These are phyloP conservation scores for Leccinellum albellum DNA, from an alignment of 768 basidiomycete genomes.

Conservation along the genomic window DNA sequence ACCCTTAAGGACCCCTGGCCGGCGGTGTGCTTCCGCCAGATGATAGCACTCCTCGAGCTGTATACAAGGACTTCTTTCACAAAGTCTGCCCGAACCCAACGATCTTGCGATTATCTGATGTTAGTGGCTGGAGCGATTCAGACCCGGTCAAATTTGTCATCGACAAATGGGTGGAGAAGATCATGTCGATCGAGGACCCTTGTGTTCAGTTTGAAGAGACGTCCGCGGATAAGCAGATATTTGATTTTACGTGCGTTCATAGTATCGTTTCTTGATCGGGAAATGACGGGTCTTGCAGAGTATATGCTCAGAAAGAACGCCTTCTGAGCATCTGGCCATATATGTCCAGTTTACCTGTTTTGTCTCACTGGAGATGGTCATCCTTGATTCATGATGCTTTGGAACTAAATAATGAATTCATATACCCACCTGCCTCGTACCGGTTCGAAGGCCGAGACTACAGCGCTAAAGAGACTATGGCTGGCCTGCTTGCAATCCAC, in stretches of 20 bases:
- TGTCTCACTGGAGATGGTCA: slow-evolving; percentile 36
- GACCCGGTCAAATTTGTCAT: slow-evolving; percentile 30
- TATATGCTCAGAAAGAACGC: slow-evolving; percentile 28
- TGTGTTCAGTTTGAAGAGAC: slow-evolving; percentile 36
- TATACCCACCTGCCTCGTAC: slow-evolving; percentile 15
- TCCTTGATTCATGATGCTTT: slow-evolving; percentile 30
- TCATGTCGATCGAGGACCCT: slow-evolving; percentile 32
- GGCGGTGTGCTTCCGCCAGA: slow-evolving; percentile 34
- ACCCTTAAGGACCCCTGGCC: slow-evolving; percentile 33
- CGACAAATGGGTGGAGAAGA: slow-evolving; percentile 33
- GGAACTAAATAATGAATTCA: slow-evolving; percentile 13
- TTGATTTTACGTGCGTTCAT: slow-evolving; percentile 12
- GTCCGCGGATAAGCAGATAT: slow-evolving; percentile 16
- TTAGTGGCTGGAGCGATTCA: slow-evolving; percentile 17
- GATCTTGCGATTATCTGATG: slow-evolving; percentile 27
- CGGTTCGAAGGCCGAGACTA: slow-evolving; percentile 2
- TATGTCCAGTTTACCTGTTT: slow-evolving; percentile 30
- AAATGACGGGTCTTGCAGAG: slow-evolving; percentile 17
- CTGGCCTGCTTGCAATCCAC: slow-evolving; percentile 45
- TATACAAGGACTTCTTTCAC: slow-evolving; percentile 35
- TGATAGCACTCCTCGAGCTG: slow-evolving; percentile 30
- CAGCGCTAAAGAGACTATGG: slow-evolving; percentile 8
- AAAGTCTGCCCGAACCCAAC: slow-evolving; percentile 35
- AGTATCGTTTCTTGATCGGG: background rate
- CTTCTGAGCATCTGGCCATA: slow-evolving; percentile 33